Evolutionary conservation across 176 grass and related monocot species (phyloP).

Genomic region (Carex parvula): DNA sequence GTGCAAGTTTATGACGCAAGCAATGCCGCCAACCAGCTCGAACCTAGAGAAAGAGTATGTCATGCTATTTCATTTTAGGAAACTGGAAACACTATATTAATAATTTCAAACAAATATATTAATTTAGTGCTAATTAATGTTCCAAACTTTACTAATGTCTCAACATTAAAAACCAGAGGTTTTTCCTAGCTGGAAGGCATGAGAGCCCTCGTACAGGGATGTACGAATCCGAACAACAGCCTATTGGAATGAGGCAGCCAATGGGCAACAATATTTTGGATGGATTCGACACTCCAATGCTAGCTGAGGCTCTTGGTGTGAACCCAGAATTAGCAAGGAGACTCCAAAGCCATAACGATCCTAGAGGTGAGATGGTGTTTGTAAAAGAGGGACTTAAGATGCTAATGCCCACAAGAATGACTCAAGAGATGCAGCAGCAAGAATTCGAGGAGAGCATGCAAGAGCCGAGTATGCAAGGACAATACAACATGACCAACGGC

Average conservation of each 20-base stretch:
- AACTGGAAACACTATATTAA: neutral
- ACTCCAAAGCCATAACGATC: conserved; percentile 32
- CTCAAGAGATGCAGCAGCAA: neutral
- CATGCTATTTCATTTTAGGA: conserved; percentile 10
- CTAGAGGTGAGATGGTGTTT: conserved; percentile 30
- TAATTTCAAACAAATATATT: too few species aligned
- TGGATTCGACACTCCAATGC: conserved; percentile 22
- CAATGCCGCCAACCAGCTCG: conserved; percentile 6
- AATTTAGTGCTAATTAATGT: too few species aligned
- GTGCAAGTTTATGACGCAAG: conserved; percentile 10
- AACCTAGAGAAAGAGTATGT: conserved; percentile 13
- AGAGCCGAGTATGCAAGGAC: neutral
- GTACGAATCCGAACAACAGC: conserved; percentile 1
- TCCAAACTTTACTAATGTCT: neutral
- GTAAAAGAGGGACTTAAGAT: conserved; percentile 29
- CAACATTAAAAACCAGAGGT: conserved; percentile 20
- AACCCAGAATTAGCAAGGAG: conserved; percentile 7
- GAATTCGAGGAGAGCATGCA: neutral
- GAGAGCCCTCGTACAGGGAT: neutral
- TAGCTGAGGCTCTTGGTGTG: conserved; percentile 17
- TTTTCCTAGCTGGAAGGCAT: conserved; percentile 37
- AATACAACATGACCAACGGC: neutral
- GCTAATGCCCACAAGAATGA: neutral
- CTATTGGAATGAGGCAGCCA: neutral
- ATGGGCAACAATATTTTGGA: conserved; percentile 24